Evolutionary conservation across 495 filamentous ascomycete species (phyloP).

Genomic region (Ramalina intermedia): DNA sequence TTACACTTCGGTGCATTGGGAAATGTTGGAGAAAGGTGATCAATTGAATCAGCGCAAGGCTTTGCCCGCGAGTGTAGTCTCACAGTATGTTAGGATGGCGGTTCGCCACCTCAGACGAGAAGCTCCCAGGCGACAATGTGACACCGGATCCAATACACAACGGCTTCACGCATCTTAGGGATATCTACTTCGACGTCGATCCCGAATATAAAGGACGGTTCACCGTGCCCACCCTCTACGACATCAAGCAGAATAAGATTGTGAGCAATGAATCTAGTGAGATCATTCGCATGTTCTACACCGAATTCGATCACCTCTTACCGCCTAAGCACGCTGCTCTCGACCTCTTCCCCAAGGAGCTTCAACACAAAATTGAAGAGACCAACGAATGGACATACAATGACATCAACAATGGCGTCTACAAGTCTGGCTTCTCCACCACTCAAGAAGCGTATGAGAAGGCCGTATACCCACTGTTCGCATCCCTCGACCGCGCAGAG

Average conservation of each 20-base stretch:
- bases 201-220: conserved; percentile 45
- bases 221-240: conserved; percentile 49
- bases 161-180: conserved; percentile 40
- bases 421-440: conserved; percentile 59
- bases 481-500: conserved; percentile 57
- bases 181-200: conserved; percentile 47
- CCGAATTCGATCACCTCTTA: conserved; percentile 60
- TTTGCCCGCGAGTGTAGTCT: neutral
- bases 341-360: conserved; percentile 46
- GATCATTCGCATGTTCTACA: conserved; percentile 58
- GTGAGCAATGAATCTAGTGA: conserved; percentile 45
- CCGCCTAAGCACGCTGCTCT: conserved; percentile 38
- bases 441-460: conserved; percentile 62
- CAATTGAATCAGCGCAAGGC: neutral
- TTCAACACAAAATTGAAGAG: conserved; percentile 52
- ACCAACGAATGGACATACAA: conserved; percentile 75
- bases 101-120: conserved; percentile 52
- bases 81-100: conserved; percentile 49
- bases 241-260: conserved; percentile 42
- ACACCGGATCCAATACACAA: conserved; percentile 37
- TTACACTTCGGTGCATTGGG: conserved; percentile 55
- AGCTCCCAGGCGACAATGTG: conserved; percentile 42
- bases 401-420: conserved; percentile 78
- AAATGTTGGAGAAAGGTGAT: conserved; percentile 45
- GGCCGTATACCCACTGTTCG: conserved; percentile 52